These are phyloP conservation scores for Suhomyces bribrorum DNA, from an alignment of 1,139 yeast species.

Conservation along the genomic window DNA sequence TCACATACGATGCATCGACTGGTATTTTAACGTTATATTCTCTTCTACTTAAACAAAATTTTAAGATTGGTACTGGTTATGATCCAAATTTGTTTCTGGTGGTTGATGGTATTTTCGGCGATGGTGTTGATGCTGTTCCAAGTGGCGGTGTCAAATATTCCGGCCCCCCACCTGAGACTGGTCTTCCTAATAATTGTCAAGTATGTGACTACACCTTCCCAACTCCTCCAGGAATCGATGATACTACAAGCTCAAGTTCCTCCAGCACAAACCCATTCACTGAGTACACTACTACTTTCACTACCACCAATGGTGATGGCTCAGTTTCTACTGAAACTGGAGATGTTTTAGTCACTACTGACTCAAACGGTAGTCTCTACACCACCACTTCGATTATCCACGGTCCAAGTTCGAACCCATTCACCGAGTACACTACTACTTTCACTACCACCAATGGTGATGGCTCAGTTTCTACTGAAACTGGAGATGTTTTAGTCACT, in stretches of 20 bases:
- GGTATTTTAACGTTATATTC: constrained; percentile 24
- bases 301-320: too few species aligned
- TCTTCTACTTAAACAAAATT: constrained; percentile 15
- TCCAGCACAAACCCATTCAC: too few species aligned
- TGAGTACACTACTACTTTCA: too few species aligned
- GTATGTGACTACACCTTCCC: constrained; percentile 3
- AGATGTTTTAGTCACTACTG: too few species aligned
- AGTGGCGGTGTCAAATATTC: constrained; percentile 22
- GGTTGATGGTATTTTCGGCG: constrained; percentile 18
- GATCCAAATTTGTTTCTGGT: constrained; percentile 8
- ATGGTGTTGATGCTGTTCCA: constrained; percentile 15
- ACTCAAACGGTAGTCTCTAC: too few species aligned
- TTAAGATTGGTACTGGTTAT: constrained; percentile 27
- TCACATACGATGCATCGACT: constrained; percentile 16
- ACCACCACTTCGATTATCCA: too few species aligned
- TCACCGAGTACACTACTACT: too few species aligned
- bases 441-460: too few species aligned
- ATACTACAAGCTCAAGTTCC: neutral
- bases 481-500: too few species aligned
- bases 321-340: too few species aligned
- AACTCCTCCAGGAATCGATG: constrained; percentile 1
- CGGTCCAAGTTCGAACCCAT: too few species aligned
- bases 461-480: too few species aligned
- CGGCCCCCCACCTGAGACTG: constrained; percentile 7
- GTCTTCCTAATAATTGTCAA: constrained; percentile 5